Conservation (phyloP, 2,329 filamentous ascomycete genomes). For the Elsinoe australis region DNA sequence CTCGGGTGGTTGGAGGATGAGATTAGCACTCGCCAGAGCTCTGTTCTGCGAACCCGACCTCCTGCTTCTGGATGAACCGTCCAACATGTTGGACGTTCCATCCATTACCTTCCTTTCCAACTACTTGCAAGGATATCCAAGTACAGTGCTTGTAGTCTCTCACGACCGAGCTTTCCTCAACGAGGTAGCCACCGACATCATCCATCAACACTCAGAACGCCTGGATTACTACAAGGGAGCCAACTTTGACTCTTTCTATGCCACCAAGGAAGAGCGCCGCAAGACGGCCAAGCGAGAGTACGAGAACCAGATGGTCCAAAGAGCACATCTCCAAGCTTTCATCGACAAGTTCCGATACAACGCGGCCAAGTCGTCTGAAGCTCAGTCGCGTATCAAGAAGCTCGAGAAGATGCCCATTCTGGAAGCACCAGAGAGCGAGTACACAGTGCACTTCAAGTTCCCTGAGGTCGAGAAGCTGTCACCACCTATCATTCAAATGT, state of each 20-base stretch:
- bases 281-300: conserved; percentile 97
- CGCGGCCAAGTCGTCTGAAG: conserved; percentile 95
- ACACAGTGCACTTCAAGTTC: conserved; percentile 94
- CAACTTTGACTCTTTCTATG: conserved; percentile 95
- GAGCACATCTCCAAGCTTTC: conserved; percentile 91
- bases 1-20: conserved; percentile 99
- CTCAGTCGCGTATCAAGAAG: conserved; percentile 98
- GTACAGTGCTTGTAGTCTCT: conserved; percentile 90
- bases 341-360: conserved; percentile 99
- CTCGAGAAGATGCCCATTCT: conserved; percentile 93
- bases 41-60: conserved; percentile 97
- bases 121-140: conserved; percentile 89
- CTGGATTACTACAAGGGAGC: conserved; percentile 98
- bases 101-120: conserved; percentile 97
- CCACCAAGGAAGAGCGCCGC: conserved; percentile 90
- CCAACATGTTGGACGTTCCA: conserved; percentile 99
- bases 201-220: conserved; percentile 94
- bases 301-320: conserved; percentile 92
- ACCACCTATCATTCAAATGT: conserved; percentile 97
- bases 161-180: conserved; percentile 99
- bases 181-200: conserved; percentile 97
- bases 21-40: conserved; percentile 84
- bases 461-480: conserved; percentile 96
- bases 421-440: conserved; percentile 83
- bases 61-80: conserved; percentile 94